phyloP scores from a whole-genome alignment of 2,329 filamentous ascomycete genomes.

The Tolypocladium ophioglossoides region DNA sequence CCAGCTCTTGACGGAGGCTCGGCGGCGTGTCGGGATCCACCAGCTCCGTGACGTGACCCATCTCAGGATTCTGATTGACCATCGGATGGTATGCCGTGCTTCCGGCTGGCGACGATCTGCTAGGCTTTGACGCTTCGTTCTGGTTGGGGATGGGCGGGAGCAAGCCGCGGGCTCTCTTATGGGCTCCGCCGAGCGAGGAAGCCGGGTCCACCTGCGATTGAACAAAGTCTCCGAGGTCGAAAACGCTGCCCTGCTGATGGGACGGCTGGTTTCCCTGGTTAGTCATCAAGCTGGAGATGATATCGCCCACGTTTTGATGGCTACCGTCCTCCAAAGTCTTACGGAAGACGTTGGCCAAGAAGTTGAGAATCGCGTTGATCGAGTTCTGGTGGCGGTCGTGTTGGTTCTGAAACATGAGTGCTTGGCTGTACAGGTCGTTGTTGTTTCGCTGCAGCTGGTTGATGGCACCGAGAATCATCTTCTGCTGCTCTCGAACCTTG shows the following conservation, averaged over 20 bases:
- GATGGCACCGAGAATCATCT: constrained; percentile 75
- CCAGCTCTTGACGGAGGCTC: constrained; percentile 44
- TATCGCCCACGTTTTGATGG: constrained; percentile 68
- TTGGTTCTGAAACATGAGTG: constrained; percentile 77
- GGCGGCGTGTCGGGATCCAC: constrained; percentile 43
- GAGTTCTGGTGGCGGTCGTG: constrained; percentile 97
- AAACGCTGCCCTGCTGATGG: constrained; percentile 41
- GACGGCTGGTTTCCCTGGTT: constrained; percentile 34
- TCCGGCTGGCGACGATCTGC: constrained; percentile 17
- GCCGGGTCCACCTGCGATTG: constrained; percentile 32
- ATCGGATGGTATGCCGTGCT: constrained; percentile 15
- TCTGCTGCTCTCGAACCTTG: constrained; percentile 76
- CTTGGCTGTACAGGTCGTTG: constrained; percentile 77
- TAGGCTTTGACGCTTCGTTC: constrained; percentile 15
- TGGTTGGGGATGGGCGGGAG: constrained; percentile 41
- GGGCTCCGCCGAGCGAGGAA: constrained; percentile 26
- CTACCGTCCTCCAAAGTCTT: constrained; percentile 77
- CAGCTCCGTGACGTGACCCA: constrained; percentile 50
- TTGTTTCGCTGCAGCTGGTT: constrained; percentile 74
- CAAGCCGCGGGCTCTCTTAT: constrained; percentile 43
- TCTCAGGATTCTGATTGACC: constrained; percentile 28
- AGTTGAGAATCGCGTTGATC: constrained; percentile 96
- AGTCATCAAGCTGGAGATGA: constrained; percentile 68
- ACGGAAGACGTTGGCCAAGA: constrained; percentile 92
- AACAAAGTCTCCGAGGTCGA: constrained; percentile 50